A percentile compares a stretch with the other conserved stretches of the same genome.
phyloP scores from a whole-genome alignment of 345 rosid genomes.

The thale cress (Arabidopsis thaliana) region DNA sequence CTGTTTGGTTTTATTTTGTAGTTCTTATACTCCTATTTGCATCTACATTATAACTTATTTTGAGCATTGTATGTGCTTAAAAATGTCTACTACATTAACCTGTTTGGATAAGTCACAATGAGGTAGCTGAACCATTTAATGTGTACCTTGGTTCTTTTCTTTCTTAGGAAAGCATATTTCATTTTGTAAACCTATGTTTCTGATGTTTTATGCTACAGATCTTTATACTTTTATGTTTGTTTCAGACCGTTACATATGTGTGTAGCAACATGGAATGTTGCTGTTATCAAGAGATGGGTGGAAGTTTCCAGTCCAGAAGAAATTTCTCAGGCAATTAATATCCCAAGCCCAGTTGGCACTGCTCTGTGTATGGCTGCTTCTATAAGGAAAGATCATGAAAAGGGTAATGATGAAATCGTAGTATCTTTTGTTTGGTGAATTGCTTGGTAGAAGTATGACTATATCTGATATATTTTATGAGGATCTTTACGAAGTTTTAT shows the following conservation, averaged over 20 bases:
- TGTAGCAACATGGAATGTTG: constrained; percentile 86
- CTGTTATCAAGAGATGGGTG: constrained; percentile 91
- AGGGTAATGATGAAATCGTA: constrained; percentile 60
- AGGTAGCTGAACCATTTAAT: constrained; percentile 1
- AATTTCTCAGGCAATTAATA: constrained; percentile 72
- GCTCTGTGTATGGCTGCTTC: constrained; percentile 95
- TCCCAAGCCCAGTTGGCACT: constrained; percentile 81
- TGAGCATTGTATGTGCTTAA: constrained; percentile 12
- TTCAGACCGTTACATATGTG: constrained; percentile 91
- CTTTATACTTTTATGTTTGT: constrained; percentile 34
- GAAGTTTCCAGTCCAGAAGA: constrained; percentile 79
- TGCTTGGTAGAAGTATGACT: neutral
- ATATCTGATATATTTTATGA: constrained; percentile 8
- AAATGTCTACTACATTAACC: constrained; percentile 1
- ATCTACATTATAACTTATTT: constrained; percentile 9
- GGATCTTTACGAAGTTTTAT: constrained; percentile 11
- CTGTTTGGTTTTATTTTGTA: neutral
- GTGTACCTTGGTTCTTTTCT: constrained; percentile 9
- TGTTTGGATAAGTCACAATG: constrained; percentile 4
- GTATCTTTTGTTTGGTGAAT: constrained; percentile 3
- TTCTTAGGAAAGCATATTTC: neutral
- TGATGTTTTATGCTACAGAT: constrained; percentile 21
- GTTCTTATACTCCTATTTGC: constrained; percentile 10
- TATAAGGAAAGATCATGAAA: constrained; percentile 88
- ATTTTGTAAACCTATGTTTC: constrained; percentile 17